Evolutionary conservation across 176 grass and related monocot species (phyloP).

Genomic region (Tuctoria greenei): DNA sequence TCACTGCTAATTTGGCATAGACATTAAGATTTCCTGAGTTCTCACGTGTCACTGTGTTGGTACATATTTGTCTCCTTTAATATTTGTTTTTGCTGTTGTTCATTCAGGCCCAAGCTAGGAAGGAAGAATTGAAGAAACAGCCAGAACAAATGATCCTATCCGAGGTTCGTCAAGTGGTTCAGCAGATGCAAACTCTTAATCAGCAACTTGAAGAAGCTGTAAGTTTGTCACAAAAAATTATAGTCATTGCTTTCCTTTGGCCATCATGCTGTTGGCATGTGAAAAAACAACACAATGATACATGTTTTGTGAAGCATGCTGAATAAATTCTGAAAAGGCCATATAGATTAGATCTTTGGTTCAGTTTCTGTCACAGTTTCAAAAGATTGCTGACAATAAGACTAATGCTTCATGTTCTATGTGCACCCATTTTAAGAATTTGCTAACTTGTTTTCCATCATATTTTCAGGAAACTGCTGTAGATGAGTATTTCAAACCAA

Average conservation of each 20-base stretch:
- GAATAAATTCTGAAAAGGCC: neutral
- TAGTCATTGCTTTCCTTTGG: constrained; percentile 4
- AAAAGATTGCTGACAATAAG: neutral
- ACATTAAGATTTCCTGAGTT: constrained; percentile 7
- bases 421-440: neutral
- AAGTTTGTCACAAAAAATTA: constrained; percentile 38
- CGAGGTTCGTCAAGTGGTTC: constrained; percentile 84
- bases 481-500: constrained; percentile 85
- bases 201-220: constrained; percentile 87
- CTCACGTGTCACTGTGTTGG: neutral
- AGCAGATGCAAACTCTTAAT: constrained; percentile 88
- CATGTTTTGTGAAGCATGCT: constrained; percentile 19
- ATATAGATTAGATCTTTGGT: constrained; percentile 17
- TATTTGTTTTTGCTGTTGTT: neutral
- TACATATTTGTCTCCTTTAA: neutral
- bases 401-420: constrained; percentile 21
- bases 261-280: neutral
- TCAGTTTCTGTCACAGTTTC: neutral
- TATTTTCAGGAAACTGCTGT: constrained; percentile 75
- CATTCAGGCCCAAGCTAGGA: constrained; percentile 73
- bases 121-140: constrained; percentile 44
- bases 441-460: constrained; percentile 10
- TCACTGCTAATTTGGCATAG: constrained; percentile 5
- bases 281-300: neutral
- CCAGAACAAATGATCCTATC: constrained; percentile 81